Percentiles rank a stretch among this genome's conserved stretches.
Conservation (phyloP, 2,329 filamentous ascomycete genomes). For the Akanthomyces uredinophilus region DNA sequence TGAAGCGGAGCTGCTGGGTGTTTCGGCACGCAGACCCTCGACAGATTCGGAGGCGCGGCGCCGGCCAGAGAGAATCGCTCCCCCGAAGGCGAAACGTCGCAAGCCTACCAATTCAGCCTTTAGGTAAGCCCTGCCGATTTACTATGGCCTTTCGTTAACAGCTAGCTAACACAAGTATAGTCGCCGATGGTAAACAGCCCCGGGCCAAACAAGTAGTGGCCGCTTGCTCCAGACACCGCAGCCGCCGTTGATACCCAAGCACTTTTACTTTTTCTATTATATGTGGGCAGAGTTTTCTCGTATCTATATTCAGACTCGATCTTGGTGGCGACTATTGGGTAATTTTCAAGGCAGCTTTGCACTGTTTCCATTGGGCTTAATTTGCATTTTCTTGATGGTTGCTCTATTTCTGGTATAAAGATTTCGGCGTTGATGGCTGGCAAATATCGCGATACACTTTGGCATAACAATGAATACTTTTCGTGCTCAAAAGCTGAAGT, state of each 20-base stretch:
- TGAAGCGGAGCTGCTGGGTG: conserved; percentile 14
- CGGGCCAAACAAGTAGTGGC: no score
- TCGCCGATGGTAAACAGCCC: background rate
- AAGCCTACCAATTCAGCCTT: conserved; percentile 13
- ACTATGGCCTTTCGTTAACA: background rate
- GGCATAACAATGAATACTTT: background rate
- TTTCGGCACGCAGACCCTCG: conserved; percentile 7
- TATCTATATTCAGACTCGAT: background rate
- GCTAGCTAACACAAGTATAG: background rate
- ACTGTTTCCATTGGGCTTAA: background rate
- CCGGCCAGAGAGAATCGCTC: background rate
- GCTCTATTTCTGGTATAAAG: background rate
- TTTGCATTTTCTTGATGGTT: background rate
- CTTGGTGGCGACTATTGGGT: background rate
- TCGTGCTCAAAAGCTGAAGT: background rate
- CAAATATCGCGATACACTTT: background rate
- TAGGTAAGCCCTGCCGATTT: background rate
- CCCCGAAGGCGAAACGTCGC: conserved; percentile 3
- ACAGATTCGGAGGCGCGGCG: conserved; percentile 3
- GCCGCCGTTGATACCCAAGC: background rate
- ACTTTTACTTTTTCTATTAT: background rate
- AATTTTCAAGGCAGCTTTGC: background rate
- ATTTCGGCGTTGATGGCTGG: conserved; percentile 6
- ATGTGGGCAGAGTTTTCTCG: background rate
- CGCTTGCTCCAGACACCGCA: background rate